Base-by-base conservation (phyloP, 345 rosid species). In the Moringa oleifera region DNA sequence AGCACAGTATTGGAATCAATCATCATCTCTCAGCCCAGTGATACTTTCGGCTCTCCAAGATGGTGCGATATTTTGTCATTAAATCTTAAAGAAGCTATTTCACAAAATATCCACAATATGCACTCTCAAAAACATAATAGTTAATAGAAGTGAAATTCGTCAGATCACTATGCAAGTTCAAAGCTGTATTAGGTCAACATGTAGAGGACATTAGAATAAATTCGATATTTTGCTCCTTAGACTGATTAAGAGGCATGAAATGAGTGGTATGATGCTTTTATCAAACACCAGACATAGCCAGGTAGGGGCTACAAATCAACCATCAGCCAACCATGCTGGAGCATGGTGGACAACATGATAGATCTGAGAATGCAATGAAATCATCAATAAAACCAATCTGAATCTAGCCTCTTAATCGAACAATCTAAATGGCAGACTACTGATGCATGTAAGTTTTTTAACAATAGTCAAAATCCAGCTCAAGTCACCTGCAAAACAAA, bases 401-500 rank as follows among this genome's bases (percentile, higher is more conserved):
- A 4, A 4, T 41, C 12, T 41, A 41, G 6, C 47, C 17, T n/a
- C n/a, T 41, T 41, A 15, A 41, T 7, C 12, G 33, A 53, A 22
- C 31, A 17, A 22, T 24, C 24, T 20, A 9, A 55, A 19, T 41
- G 25, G 18, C 25, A 25, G 68, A 10, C 23, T 16, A 31, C 33
- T 20, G 57, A 22, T 51, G 47, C 64, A 58, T 28, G 12, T 53
- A 25, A 20, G 9, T 53, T 53, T 20, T 53, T 16, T 20, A 58
- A n/a, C 37, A 58, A 15, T 24, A 22, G 31, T 28, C 49, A 56
- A 51, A 55, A 15, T 20, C 28, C 22, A 71, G 55, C 24, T 25
- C 22, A 6, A 63, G 57, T 80, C 65, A 90, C 99, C 97, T 95
- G 99, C 81, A 95, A 61, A 59, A 85, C 69, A 75, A 95, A 95